Evolutionary conservation across 106 monocot genomes (phyloP).

Genomic region (Phalaenopsis equestris): DNA sequence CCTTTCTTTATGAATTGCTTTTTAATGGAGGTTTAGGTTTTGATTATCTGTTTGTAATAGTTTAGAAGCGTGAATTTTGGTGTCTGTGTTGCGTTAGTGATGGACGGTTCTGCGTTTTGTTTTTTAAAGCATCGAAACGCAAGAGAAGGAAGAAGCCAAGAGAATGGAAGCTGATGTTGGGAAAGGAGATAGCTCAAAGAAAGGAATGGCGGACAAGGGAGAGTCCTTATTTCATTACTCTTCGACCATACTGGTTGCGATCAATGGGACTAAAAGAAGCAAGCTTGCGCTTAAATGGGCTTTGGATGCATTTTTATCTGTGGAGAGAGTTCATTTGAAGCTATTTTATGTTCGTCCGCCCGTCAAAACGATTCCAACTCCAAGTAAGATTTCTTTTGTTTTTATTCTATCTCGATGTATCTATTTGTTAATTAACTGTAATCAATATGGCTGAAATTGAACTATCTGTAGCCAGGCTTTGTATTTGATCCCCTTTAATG

Average conservation of each 20-base stretch:
- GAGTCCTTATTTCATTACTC: neutral
- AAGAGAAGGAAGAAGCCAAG: neutral
- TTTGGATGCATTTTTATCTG: conserved; percentile 59
- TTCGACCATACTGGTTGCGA: conserved; percentile 26
- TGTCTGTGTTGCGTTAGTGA: too few relatives aligned
- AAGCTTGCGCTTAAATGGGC: conserved; percentile 67
- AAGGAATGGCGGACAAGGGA: conserved; percentile 15
- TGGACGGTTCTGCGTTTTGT: too few relatives aligned
- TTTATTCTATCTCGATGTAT: neutral
- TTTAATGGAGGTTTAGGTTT: too few relatives aligned
- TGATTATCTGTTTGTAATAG: too few relatives aligned
- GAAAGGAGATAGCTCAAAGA: neutral
- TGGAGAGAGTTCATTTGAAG: conserved; percentile 40
- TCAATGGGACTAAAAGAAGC: conserved; percentile 47
- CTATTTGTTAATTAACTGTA: neutral
- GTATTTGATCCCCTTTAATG: too few relatives aligned
- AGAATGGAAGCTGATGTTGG: neutral
- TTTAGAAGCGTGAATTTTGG: too few relatives aligned
- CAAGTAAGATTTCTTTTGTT: conserved; percentile 38
- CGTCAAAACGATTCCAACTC: conserved; percentile 44
- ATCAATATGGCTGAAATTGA: too few relatives aligned
- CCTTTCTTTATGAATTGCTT: too few relatives aligned
- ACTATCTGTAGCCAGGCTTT: too few relatives aligned
- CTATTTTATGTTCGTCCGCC: conserved; percentile 51
- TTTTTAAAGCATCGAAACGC: neutral